Evolutionary conservation across 257 asterid genomes (phyloP).

Genomic region (Fraxinus anomala): DNA sequence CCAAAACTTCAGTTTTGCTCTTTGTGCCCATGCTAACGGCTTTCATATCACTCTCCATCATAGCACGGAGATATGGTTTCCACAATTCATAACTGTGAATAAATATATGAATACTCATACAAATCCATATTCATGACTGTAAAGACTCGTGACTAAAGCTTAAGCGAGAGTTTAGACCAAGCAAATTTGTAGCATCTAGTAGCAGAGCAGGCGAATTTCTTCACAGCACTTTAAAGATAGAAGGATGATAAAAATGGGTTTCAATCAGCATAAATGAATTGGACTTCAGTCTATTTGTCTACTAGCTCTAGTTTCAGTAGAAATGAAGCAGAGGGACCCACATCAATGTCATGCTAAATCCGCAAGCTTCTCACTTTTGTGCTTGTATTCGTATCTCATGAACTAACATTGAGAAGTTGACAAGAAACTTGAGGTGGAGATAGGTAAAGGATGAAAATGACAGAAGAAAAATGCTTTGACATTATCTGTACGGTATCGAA

Average conservation of each 20-base stretch:
- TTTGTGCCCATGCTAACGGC: slow-evolving; percentile 83
- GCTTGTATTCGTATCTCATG: not conserved
- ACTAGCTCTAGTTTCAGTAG: not conserved
- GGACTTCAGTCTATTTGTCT: not conserved
- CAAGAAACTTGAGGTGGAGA: not conserved
- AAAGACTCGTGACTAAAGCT: not conserved
- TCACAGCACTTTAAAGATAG: not conserved
- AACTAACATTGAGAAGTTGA: not conserved
- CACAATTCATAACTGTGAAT: slow-evolving; percentile 77
- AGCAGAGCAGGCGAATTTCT: not conserved
- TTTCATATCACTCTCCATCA: slow-evolving; percentile 92
- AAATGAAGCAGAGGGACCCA: not conserved
- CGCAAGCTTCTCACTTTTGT: not conserved
- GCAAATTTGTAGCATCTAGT: not conserved
- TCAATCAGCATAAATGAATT: not conserved
- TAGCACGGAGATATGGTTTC: slow-evolving; percentile 95
- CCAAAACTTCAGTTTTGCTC: slow-evolving; percentile 82
- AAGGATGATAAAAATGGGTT: not conserved
- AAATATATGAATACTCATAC: slow-evolving; percentile 9
- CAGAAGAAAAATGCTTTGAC: not conserved
- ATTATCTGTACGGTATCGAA: not conserved
- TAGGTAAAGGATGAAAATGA: not conserved
- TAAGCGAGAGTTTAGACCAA: not conserved
- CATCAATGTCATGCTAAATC: not conserved
- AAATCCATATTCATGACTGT: not conserved